phyloP scores from a whole-genome alignment of 257 asterid species.

The Oldenlandia corymbosa region DNA sequence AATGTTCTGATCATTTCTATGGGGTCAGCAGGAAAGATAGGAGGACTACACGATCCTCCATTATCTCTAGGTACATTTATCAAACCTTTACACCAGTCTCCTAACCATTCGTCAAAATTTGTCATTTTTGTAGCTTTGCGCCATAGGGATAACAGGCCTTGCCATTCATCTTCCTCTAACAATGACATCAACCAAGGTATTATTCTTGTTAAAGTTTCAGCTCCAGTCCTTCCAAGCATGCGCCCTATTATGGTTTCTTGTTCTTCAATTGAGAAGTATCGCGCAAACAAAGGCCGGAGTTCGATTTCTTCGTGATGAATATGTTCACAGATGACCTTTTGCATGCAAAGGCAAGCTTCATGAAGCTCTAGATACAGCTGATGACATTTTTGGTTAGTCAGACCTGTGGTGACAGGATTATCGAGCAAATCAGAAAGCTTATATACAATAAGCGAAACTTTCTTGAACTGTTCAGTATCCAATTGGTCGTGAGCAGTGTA shows the following conservation, averaged over 20 bases:
- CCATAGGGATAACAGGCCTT: conserved; percentile 53
- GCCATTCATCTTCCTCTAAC: conserved; percentile 57
- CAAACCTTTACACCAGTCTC: conserved; percentile 84
- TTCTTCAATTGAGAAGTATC: conserved; percentile 58
- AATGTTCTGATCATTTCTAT: conserved; percentile 57
- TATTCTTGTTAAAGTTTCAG: conserved; percentile 59
- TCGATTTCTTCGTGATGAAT: conserved; percentile 67
- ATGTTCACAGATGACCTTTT: conserved; percentile 62
- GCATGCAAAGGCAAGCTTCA: conserved; percentile 56
- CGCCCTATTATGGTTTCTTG: conserved; percentile 66
- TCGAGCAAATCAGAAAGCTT: conserved; percentile 37
- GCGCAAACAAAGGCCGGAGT: conserved; percentile 57
- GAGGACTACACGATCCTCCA: conserved; percentile 33
- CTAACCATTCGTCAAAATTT: conserved; percentile 68
- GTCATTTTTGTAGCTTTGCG: conserved; percentile 54
- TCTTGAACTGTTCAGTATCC: conserved; percentile 54
- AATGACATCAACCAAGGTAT: conserved; percentile 76
- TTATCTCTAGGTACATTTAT: conserved; percentile 29
- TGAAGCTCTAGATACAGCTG: conserved; percentile 53
- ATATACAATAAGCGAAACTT: conserved; percentile 37
- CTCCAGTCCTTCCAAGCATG: conserved; percentile 63
- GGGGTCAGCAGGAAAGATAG: conserved; percentile 42
- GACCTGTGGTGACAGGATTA: conserved; percentile 22
- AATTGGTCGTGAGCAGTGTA: conserved; percentile 67
- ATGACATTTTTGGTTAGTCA: conserved; percentile 27